Evolutionary conservation across 2,329 filamentous ascomycete species (phyloP), one percentile per base, ranked within the genome.

Genomic region (Colletotrichum sp.): DNA sequence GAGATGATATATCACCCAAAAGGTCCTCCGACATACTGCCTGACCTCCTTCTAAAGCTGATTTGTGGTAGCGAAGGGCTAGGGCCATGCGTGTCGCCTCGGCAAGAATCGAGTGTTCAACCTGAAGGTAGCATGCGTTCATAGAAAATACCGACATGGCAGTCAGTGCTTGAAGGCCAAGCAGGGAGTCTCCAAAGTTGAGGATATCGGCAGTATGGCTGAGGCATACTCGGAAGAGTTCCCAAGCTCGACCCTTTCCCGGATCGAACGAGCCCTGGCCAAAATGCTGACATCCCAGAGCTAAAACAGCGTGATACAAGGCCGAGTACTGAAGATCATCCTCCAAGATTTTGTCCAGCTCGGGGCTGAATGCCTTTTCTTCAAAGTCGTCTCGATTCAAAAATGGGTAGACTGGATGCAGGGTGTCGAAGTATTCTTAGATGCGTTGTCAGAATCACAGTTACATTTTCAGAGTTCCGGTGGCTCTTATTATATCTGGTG

Each of bases 401-500:
- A 49, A 49, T 4, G 39, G 39, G 18, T 49, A n/a, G 0, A 49
- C 18, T n/a, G 39, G 39, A n/a, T 49, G 39, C 18, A 49, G 39
- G 3, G 39, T 49, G 18, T 49, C 39, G 18, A 49, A 49, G 39
- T 49, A 49, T 49, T 49, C 39, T 49, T 49, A 3, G 2, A n/a
- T n/a, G 9, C 18, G 18, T 0, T 1, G 0, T 44, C 2, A 49
- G 39, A 49, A 12, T 49, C 9, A 12, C 10, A n/a, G 0, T n/a
- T 49, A 12, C 39, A 49, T 12, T 2, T 18, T 18, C 16, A 44
- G 36, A 44, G 1, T 49, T 49, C 18, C 18, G 18, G 39, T n/a
- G 5, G 18, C 39, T n/a, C 18, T n/a, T 49, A 4, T n/a, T n/a
- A 2, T 49, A 1, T n/a, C 9, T 49, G 39, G 18, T 49, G 4